Conservation (phyloP, 2,329 filamentous ascomycete genomes). For the Penicillium sp. region DNA sequence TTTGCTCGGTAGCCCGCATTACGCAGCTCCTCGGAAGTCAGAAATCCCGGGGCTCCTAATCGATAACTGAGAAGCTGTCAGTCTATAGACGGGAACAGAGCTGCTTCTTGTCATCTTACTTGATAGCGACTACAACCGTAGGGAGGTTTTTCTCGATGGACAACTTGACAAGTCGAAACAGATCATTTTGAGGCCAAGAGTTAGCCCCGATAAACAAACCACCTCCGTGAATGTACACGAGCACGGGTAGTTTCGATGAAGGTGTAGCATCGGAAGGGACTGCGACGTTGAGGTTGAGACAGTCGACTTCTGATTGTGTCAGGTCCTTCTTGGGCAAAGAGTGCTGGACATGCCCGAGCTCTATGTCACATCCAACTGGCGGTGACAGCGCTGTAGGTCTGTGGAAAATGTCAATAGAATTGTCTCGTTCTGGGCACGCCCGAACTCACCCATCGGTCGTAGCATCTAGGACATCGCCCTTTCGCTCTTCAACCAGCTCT, state of each 20-base stretch:
- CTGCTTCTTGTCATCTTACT: constrained; percentile 31
- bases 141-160: constrained; percentile 46
- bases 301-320: constrained; percentile 47
- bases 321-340: constrained; percentile 41
- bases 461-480: constrained; percentile 30
- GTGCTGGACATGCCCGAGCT: constrained; percentile 52
- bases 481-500: constrained; percentile 27
- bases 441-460: constrained; percentile 35
- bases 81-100: background rate
- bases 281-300: constrained; percentile 54
- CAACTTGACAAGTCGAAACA: constrained; percentile 46
- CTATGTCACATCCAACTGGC: constrained; percentile 43
- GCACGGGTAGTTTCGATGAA: constrained; percentile 46
- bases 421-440: background rate
- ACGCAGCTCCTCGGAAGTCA: constrained; percentile 50
- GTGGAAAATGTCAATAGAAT: background rate
- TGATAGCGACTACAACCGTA: constrained; percentile 48
- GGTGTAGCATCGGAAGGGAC: constrained; percentile 35
- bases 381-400: constrained; percentile 43
- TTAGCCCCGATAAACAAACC: constrained; percentile 51
- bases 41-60: constrained; percentile 44
- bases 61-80: constrained; percentile 45
- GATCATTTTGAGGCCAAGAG: constrained; percentile 55
- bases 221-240: constrained; percentile 56
- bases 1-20: constrained; percentile 47